A percentile compares a stretch with the other conserved stretches of the same genome.
Conservation (phyloP, 495 filamentous ascomycete genomes). For the Penicillium angulare region DNA sequence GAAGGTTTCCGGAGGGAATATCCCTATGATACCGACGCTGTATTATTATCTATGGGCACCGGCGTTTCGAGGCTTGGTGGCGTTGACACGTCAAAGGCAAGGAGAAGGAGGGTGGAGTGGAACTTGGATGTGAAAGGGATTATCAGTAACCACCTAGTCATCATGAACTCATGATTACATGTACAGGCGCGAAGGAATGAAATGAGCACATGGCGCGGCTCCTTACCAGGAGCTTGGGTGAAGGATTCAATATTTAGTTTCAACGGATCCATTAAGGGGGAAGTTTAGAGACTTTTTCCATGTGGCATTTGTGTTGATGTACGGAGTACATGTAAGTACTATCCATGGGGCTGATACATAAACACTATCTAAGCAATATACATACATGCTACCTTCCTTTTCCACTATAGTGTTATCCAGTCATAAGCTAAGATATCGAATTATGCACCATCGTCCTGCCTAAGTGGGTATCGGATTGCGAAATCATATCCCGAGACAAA, state of each 20-base stretch:
- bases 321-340: background rate
- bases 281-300: background rate
- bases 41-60: slow-evolving; percentile 16
- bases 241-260: no score
- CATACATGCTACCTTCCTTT: no score
- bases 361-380: no score
- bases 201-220: no score
- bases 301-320: background rate
- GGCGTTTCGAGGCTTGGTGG: slow-evolving; percentile 18
- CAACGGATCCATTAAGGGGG: background rate
- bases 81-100: slow-evolving; percentile 29
- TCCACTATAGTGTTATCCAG: no score
- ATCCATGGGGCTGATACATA: no score
- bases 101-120: background rate
- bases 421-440: no score
- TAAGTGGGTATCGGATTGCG: slow-evolving; percentile 10
- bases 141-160: background rate
- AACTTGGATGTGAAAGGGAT: no score
- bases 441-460: slow-evolving; percentile 18
- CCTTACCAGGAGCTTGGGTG: no score
- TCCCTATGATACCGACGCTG: slow-evolving; percentile 18
- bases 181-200: no score
- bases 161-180: background rate
- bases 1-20: slow-evolving; percentile 7
- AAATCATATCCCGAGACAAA: slow-evolving; percentile 6